Base-by-base conservation (phyloP, 495 filamentous ascomycete genomes). In the Penicillium psychrofluorescens region DNA sequence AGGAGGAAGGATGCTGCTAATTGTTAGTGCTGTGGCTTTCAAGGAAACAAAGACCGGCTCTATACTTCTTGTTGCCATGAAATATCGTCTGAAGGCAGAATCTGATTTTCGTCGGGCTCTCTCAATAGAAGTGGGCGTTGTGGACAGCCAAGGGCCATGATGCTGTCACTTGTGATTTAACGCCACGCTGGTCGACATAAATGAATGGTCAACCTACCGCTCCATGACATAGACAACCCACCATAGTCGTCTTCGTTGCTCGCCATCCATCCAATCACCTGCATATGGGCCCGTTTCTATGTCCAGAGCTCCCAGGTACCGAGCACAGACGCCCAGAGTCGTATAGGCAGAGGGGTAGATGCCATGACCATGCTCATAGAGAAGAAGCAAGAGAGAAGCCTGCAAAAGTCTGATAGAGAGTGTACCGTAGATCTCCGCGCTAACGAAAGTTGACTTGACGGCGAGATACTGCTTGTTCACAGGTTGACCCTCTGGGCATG, bases 141-240 rank as follows among this genome's bases (percentile, higher is more conserved):
- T 28, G 46, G 46, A 15, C 41, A 43, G 11, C 46, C 40, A 44
- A 49, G 40, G 5, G 36, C 41, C 33, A 49, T 49, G 7, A 43
- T 49, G 2, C 41, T 49, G 10, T 7, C 1, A 42, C 36, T 48
- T 11, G 27, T 14, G 22, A 12, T 15, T 28, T 33, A n/a, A 11
- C 37, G 16, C 16, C 16, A 16, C 16, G 16, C 1, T 16, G 16
- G 4, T 16, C 16, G 4, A 16, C 16, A 16, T 1, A 16, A 16
- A 16, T 1, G 31, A 13, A 40, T 22, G 31, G 12, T 11, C 5
- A 35, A 43, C 43, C 22, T 11, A 51, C 48, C 48, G 44, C n/a
- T 51, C 48, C 12, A 46, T 46, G 9, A 44, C 33, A 51, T 46
- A 51, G 11, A 51, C 13, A 16, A 35, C 35, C 48, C 48, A 51